Conservation (phyloP, 2,329 filamentous ascomycete genomes). For the Alternaria sp. region DNA sequence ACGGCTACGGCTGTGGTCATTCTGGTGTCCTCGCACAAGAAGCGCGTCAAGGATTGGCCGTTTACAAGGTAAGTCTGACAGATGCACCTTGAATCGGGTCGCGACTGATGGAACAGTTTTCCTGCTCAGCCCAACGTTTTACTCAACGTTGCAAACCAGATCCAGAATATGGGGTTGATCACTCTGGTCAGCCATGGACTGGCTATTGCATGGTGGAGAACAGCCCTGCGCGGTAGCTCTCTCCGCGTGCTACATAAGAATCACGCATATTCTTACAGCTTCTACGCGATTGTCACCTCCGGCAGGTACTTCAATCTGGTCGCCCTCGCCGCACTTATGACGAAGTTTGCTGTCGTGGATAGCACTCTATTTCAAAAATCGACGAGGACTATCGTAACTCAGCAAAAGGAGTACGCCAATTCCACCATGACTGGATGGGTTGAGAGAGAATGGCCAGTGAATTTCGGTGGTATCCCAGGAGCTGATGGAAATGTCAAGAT, state of each 20-base stretch:
- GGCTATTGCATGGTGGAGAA: conserved; percentile 37
- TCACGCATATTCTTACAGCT: conserved; percentile 33
- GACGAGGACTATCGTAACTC: neutral
- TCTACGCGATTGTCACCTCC: conserved; percentile 28
- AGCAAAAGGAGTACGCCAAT: conserved; percentile 25
- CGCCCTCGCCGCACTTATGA: conserved; percentile 33
- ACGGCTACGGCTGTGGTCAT: conserved; percentile 27
- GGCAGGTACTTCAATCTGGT: conserved; percentile 31
- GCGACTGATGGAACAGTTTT: neutral
- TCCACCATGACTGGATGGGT: conserved; percentile 26
- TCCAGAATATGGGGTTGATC: conserved; percentile 30
- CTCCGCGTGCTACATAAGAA: conserved; percentile 25
- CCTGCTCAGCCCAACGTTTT: conserved; percentile 33
- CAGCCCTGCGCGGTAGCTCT: conserved; percentile 27
- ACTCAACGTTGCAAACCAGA: conserved; percentile 33
- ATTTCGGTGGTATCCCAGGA: conserved; percentile 28
- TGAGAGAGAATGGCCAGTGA: conserved; percentile 20
- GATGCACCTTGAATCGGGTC: neutral
- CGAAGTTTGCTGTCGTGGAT: conserved; percentile 34
- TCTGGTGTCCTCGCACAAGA: neutral
- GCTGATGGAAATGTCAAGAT: conserved; percentile 24
- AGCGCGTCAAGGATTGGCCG: neutral
- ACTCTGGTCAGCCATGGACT: conserved; percentile 30
- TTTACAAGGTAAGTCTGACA: neutral
- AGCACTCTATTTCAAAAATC: conserved; percentile 33